Conservation (phyloP, 768 basidiomycete species). For the Termitomyces eurrhizus region DNA sequence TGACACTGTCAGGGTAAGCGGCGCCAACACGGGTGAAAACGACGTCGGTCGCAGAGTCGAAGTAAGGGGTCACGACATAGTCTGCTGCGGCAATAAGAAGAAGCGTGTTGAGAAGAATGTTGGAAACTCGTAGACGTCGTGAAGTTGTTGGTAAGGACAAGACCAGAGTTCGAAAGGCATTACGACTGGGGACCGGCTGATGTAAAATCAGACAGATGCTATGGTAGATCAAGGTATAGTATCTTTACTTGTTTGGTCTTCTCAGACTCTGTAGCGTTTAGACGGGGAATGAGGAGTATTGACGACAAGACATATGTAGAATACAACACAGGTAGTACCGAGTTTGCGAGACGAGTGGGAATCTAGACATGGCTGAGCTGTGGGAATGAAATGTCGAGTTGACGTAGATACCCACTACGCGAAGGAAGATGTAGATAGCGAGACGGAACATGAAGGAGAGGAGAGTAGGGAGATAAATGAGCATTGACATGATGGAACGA, state of each 20-base stretch:
- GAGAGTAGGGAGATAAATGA: constrained; percentile 21
- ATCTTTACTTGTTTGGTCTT: constrained; percentile 5
- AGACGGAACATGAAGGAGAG: constrained; percentile 38
- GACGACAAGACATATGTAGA: constrained; percentile 23
- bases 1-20: constrained; percentile 58
- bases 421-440: constrained; percentile 43
- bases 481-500: constrained; percentile 14
- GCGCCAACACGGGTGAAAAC: constrained; percentile 69
- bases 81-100: constrained; percentile 39
- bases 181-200: constrained; percentile 4
- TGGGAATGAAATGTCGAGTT: not conserved
- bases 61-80: constrained; percentile 49
- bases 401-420: constrained; percentile 35
- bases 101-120: constrained; percentile 29
- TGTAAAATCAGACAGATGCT: constrained; percentile 3
- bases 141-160: constrained; percentile 35
- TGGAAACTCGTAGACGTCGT: constrained; percentile 23
- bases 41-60: constrained; percentile 51
- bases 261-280: constrained; percentile 6
- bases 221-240: not conserved
- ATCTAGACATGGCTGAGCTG: constrained; percentile 26
- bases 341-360: constrained; percentile 31
- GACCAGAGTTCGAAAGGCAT: constrained; percentile 13
- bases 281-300: constrained; percentile 11
- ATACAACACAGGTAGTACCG: constrained; percentile 28